Evolutionary conservation across 1,284 basidiomycete genomes (phyloP).

Genomic region (Irpex sp.): DNA sequence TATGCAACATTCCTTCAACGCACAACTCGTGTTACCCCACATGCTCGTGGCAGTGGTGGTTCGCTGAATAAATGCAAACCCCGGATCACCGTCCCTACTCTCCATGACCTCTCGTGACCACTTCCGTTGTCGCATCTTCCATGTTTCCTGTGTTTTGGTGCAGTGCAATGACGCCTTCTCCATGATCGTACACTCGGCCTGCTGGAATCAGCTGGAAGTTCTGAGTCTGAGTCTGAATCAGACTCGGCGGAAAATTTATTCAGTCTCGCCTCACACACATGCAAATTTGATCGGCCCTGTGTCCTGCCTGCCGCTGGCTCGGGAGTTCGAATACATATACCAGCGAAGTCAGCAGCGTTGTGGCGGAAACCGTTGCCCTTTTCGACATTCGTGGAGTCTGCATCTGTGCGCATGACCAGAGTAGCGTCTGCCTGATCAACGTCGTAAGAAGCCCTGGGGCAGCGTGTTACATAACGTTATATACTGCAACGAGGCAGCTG

Average conservation of each 20-base stretch:
- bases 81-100: not conserved
- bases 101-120: not conserved
- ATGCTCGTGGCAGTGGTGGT: not conserved
- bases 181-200: not conserved
- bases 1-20: too few species aligned
- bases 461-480: not conserved
- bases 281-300: not conserved
- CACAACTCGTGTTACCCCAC: too few species aligned
- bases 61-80: not conserved
- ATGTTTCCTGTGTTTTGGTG: not conserved
- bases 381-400: not conserved
- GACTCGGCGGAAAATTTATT: not conserved
- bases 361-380: not conserved
- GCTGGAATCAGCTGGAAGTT: not conserved
- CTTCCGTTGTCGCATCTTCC: not conserved
- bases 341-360: not conserved
- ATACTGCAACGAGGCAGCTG: not conserved
- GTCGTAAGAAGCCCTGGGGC: not conserved
- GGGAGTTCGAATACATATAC: not conserved
- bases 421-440: not conserved
- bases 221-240: not conserved
- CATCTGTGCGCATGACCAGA: not conserved
- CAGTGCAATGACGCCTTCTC: not conserved
- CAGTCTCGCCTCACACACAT: not conserved
- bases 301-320: not conserved